Evolutionary conservation across 768 basidiomycete genomes (phyloP).

Genomic region (Tricholoma bakamatsutake): DNA sequence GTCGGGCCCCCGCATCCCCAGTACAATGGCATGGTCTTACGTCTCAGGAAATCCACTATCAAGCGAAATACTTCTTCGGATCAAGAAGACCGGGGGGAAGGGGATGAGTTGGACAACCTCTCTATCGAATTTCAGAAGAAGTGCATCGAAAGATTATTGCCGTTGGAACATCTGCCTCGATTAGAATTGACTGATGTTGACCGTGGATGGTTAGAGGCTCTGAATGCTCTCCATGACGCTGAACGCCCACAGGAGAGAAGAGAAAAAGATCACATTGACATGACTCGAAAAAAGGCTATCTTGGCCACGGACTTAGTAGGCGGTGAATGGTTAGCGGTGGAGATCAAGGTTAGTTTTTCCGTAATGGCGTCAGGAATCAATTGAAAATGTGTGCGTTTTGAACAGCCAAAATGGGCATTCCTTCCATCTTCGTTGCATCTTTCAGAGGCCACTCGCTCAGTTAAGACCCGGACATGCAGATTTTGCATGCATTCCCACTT

Average conservation of each 20-base stretch:
- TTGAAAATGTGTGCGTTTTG: neutral
- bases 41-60: conserved; percentile 58
- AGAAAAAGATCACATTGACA: conserved; percentile 54
- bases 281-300: conserved; percentile 46
- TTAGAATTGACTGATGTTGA: conserved; percentile 46
- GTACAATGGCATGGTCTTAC: conserved; percentile 64
- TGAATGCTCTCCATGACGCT: conserved; percentile 41
- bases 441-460: conserved; percentile 44
- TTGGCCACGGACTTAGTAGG: conserved; percentile 80
- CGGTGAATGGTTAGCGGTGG: conserved; percentile 61
- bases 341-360: conserved; percentile 75
- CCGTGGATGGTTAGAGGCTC: conserved; percentile 50
- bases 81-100: neutral
- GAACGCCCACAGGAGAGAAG: conserved; percentile 54
- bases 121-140: conserved; percentile 51
- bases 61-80: neutral
- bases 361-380: neutral
- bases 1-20: conserved; percentile 42
- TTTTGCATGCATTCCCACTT: conserved; percentile 85
- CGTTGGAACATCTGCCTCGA: conserved; percentile 50
- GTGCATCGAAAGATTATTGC: conserved; percentile 64
- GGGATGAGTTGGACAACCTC: conserved; percentile 32
- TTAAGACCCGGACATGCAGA: conserved; percentile 75
- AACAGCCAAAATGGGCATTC: conserved; percentile 98
- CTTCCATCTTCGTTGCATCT: conserved; percentile 61